Conservation (phyloP, 75 land plant genomes). For the Selaginella tamariscina region DNA sequence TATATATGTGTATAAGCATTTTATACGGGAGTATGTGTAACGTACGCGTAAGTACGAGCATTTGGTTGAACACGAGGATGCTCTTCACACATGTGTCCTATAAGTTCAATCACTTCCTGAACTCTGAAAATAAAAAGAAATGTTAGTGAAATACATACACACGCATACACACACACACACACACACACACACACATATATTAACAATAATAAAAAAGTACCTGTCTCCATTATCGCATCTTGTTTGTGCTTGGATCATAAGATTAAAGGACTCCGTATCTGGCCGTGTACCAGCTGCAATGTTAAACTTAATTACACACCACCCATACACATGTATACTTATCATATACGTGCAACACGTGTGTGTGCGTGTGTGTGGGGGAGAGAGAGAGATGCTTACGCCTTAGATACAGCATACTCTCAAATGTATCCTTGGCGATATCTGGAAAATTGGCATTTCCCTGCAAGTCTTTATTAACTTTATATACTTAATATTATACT, state of each 20-base stretch:
- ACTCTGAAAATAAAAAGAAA: conserved; percentile 34
- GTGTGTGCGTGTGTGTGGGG: background rate
- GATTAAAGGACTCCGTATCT: conserved; percentile 91
- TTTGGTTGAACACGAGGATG: conserved; percentile 80
- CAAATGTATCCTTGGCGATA: conserved; percentile 82
- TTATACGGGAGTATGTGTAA: too few relatives aligned
- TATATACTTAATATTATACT: too few relatives aligned
- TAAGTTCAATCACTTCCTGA: conserved; percentile 71
- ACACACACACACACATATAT: background rate
- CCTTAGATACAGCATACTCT: conserved; percentile 81
- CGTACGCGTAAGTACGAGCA: conserved; percentile 83
- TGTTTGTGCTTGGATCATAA: conserved; percentile 79
- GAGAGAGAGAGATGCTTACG: conserved; percentile 27
- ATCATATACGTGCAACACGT: too few relatives aligned
- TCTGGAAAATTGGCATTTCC: conserved; percentile 88
- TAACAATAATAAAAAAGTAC: too few relatives aligned
- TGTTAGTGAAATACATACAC: background rate
- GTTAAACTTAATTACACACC: background rate
- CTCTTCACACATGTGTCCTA: conserved; percentile 91
- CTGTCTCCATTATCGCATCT: conserved; percentile 81
- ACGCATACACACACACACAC: background rate
- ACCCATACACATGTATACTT: too few relatives aligned
- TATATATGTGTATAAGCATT: too few relatives aligned
- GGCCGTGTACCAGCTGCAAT: conserved; percentile 42
- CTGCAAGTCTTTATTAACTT: too few relatives aligned